Evolutionary conservation across 108 stramenopile genomes (phyloP), one percentile per base, ranked within the genome.

Genomic region (Bacterosira constricta): DNA sequence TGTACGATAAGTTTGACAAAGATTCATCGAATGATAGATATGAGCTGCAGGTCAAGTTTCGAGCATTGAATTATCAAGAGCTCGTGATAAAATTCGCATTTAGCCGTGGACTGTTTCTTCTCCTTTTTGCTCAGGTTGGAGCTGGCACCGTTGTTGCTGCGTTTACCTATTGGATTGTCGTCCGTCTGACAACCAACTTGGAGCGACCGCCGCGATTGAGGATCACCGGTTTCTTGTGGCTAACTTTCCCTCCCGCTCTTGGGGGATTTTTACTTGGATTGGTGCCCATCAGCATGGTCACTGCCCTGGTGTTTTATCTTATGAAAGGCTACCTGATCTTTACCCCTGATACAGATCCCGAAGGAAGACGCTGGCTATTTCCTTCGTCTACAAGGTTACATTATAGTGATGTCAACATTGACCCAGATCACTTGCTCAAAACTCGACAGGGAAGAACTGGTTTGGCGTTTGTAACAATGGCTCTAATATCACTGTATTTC

Each of bases 81-180:
- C 86, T 96, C 1, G 82, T 96, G 13, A 81, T 92, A 8, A 81
- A 85, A 69, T 96, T 96, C 58, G 90, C 90, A 1, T 94, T 89
- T 58, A 82, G 80, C 45, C 58, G 57, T 3, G 71, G 63, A 30
- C 83, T 93, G 5, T 96, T 96, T 50, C 53, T 88, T n/a, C 65
- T 85, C 13, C 85, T 96, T 26, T 96, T 96, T 55, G 34, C 77
- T 29, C 70, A 87, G 41, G 83, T 94, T 42, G 95, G 95, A 31
- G 44, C 76, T 51, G 60, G 87, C 13, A 88, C 90, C 7, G 86
- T 94, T 3, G 37, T 60, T 10, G 53, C 88, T 8, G 60, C 88
- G 10, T 53, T 77, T 18, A 17, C 82, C 18, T 89, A 77, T 68
- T 96, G 91, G 91, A 21, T 80, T 10, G 45, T 87, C 23, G 49